Conservation (phyloP, 2,329 filamentous ascomycete species). For the Monilinia laxa region DNA sequence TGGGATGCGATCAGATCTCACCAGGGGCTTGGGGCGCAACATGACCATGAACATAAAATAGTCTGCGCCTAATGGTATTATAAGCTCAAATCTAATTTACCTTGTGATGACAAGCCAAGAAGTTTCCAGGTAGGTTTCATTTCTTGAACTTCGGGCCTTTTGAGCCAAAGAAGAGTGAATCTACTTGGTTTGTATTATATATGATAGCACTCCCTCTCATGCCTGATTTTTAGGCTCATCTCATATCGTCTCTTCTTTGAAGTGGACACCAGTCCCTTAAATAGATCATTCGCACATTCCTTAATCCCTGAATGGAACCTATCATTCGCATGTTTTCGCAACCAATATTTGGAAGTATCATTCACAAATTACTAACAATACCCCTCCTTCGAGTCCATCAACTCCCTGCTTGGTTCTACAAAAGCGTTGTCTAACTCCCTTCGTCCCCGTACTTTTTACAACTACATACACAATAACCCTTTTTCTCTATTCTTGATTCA, state of each 20-base stretch:
- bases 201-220: background rate
- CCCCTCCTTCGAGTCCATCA: constrained; percentile 4
- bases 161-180: background rate
- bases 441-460: background rate
- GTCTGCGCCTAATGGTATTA: background rate
- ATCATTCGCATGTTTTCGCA: constrained; percentile 1
- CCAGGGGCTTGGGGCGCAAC: constrained; percentile 3
- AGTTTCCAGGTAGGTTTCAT: background rate
- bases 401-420: background rate
- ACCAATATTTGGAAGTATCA: background rate
- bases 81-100: background rate
- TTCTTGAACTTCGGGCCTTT: constrained; percentile 16
- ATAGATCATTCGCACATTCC: background rate
- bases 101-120: constrained; percentile 23
- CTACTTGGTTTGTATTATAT: background rate
- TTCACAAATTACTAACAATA: background rate
- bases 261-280: background rate
- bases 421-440: background rate
- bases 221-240: background rate
- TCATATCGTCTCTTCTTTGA: constrained; percentile 1
- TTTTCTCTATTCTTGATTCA: background rate
- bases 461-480: background rate
- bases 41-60: constrained; percentile 15
- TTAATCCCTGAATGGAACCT: background rate
- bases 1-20: constrained; percentile 22